Percentiles rank a stretch among this genome's conserved stretches.
These are phyloP conservation scores for Colletotrichum sp. DNA, from an alignment of 2,329 filamentous ascomycete species.

Conservation along the genomic window DNA sequence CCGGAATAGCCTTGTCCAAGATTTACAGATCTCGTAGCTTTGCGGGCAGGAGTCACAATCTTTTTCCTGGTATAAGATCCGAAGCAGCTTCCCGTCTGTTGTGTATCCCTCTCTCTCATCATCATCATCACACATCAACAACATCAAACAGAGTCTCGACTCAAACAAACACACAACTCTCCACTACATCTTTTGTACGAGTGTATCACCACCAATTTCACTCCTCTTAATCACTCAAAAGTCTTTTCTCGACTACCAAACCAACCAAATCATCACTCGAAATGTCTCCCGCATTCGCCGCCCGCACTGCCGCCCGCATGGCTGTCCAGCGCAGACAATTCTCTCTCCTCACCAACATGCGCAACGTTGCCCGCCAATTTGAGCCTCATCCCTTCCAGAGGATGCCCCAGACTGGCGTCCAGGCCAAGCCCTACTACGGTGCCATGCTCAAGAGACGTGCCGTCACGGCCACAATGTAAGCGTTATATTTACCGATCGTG, in stretches of 20 bases:
- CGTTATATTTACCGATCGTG: neutral
- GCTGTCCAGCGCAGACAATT: conserved; percentile 34
- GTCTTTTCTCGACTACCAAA: neutral
- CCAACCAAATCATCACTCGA: conserved; percentile 17
- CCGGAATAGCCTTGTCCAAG: conserved; percentile 1
- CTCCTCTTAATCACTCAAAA: conserved; percentile 6
- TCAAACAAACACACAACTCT: conserved; percentile 13
- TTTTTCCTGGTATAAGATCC: conserved; percentile 22
- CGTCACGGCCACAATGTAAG: conserved; percentile 38
- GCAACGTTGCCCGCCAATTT: conserved; percentile 38
- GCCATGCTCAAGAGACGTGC: conserved; percentile 35
- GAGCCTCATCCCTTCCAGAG: conserved; percentile 44
- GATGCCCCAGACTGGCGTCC: conserved; percentile 30
- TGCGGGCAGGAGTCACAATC: neutral
- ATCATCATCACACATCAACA: conserved; percentile 15
- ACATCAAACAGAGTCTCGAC: conserved; percentile 13
- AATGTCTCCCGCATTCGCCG: conserved; percentile 39
- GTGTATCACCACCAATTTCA: conserved; percentile 5
- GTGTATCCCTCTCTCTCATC: conserved; percentile 10
- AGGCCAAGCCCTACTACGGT: conserved; percentile 41
- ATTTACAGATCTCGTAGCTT: conserved; percentile 8
- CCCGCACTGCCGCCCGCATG: conserved; percentile 32
- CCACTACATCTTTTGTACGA: conserved; percentile 4
- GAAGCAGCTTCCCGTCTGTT: conserved; percentile 10
- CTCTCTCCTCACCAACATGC: conserved; percentile 39